Conservation (phyloP, 306 rosid genomes). For the Vicia villosa region DNA sequence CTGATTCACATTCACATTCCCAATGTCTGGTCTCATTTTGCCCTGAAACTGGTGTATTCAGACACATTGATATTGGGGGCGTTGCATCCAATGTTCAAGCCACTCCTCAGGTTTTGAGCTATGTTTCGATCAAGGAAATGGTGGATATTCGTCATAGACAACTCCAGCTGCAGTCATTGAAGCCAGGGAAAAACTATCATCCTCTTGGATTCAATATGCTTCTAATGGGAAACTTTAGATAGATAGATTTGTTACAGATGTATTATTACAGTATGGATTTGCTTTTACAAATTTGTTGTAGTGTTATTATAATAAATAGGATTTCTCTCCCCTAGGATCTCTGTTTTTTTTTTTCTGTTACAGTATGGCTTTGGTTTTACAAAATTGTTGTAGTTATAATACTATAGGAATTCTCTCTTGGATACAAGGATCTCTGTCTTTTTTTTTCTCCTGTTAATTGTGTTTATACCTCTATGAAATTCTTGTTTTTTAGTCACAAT, state of each 20-base stretch:
- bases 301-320: not conserved
- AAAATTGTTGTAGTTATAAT: not conserved
- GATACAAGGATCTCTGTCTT: not conserved
- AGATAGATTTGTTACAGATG: not conserved
- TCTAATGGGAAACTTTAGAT: not conserved
- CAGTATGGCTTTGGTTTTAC: not conserved
- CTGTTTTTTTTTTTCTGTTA: not conserved
- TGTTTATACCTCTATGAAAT: not conserved
- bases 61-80: slow-evolving; percentile 3
- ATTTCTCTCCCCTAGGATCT: not conserved
- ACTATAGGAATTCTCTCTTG: not conserved
- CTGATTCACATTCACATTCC: not conserved
- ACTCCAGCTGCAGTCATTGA: not conserved
- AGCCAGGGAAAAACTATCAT: not conserved
- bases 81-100: slow-evolving; percentile 26
- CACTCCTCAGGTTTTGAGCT: slow-evolving; percentile 36
- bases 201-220: slow-evolving; percentile 3
- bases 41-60: slow-evolving; percentile 27
- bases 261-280: not conserved
- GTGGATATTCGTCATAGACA: not conserved
- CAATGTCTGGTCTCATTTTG: slow-evolving; percentile 28
- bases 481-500: not conserved
- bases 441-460: not conserved
- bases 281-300: not conserved
- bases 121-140: slow-evolving; percentile 27